Evolutionary conservation across 805 yeast species (phyloP).

Genomic region (Trichomonascus vanleenenianus): DNA sequence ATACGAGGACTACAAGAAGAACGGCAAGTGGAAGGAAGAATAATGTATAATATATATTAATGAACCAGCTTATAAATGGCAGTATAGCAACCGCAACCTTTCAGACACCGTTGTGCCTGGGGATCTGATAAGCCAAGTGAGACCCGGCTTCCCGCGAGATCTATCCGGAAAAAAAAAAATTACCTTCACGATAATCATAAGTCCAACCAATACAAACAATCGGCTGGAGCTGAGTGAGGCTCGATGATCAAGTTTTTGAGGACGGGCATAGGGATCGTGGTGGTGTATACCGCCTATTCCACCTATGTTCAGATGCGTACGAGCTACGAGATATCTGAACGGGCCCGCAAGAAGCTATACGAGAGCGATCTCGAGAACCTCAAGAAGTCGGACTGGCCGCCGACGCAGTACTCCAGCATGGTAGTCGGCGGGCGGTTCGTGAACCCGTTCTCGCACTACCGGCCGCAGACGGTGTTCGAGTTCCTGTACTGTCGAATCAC

Average conservation of each 20-base stretch:
- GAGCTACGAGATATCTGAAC: constrained; percentile 41
- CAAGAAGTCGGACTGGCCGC: constrained; percentile 15
- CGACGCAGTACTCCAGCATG: constrained; percentile 36
- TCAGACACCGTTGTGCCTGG: no score
- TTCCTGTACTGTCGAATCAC: constrained; percentile 64
- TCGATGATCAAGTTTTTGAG: neutral
- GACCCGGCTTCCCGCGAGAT: no score
- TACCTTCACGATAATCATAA: no score
- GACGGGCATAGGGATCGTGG: constrained; percentile 18
- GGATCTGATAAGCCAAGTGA: no score
- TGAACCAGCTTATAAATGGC: no score
- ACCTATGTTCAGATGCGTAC: constrained; percentile 51
- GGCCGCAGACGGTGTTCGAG: constrained; percentile 85
- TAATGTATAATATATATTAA: constrained; percentile 16
- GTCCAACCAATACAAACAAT: no score
- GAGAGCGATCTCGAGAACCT: constrained; percentile 16
- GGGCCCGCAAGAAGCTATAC: constrained; percentile 30
- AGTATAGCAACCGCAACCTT: no score
- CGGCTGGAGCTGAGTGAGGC: no score
- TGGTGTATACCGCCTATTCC: constrained; percentile 58
- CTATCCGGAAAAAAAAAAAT: no score
- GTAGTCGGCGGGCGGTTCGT: constrained; percentile 72
- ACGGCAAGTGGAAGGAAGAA: constrained; percentile 75
- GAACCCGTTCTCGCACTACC: constrained; percentile 84
- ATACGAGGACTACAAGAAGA: constrained; percentile 63